Evolutionary conservation across 2,329 filamentous ascomycete species (phyloP), one percentile per base, ranked within the genome.

Genomic region (Dactylellina sp.): DNA sequence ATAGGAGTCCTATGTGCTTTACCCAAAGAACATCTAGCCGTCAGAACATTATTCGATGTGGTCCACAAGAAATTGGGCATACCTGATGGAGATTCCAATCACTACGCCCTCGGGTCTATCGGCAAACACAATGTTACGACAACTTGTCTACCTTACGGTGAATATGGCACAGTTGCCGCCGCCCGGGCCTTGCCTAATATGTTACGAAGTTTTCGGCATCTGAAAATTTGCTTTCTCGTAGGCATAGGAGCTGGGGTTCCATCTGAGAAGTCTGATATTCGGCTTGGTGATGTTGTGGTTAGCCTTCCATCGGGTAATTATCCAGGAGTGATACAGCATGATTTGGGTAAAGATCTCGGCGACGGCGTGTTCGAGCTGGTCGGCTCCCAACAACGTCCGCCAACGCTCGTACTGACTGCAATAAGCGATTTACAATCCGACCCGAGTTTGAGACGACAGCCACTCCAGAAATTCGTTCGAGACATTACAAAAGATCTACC

Each of bases 201-300:
- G 64, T 46, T 2, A n/a, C 44, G 55, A 35, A 70, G 55, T 32
- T 70, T 70, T 39, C 1, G 44, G 5, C 18, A 28, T 1, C 1
- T 70, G 14, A 6, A 62, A 12, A 20, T 62, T 12, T 61, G 46
- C 25, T 22, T 55, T 20, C 35, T 61, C 22, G 64, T 70, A 55
- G 68, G 68, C 1, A 72, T 65, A 4, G 68, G 52, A 2, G 68
- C 32, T 2, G 68, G 68, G 1, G 37, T 65, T 0, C 68, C 68
- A 12, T 62, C 65, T 16, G 11, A 50, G 18, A 24, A 53, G 18
- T 25, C 59, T 20, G 53, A 71, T 25, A 62, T 71, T n/a, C 57
- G 50, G 11, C 42, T 71, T 1, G 65, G 65, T n/a, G 65, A 71
- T 28, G 56, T 71, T 18, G 65, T 71, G 0, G 49, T 71, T 1